Conservation (phyloP, 129 eudicot species). For the Flaveria linearis region DNA sequence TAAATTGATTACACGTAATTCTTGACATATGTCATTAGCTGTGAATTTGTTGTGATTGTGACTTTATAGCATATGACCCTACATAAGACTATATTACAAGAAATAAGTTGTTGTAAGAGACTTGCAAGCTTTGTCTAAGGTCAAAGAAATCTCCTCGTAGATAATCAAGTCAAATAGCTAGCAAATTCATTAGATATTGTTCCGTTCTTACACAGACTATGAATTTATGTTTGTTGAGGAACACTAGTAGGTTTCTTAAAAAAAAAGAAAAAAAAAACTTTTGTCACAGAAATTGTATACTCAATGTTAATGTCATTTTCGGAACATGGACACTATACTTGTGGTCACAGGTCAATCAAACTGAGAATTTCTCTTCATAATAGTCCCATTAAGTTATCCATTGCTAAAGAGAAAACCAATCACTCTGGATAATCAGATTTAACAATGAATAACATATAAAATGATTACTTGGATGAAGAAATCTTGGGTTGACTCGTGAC, state of each 20-base stretch:
- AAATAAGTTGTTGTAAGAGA: neutral
- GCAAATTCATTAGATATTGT: neutral
- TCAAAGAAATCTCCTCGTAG: neutral
- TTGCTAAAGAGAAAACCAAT: neutral
- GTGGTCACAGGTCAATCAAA: constrained; percentile 1
- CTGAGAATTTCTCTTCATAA: neutral
- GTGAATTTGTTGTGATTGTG: constrained; percentile 6
- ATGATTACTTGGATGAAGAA: neutral
- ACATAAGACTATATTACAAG: constrained; percentile 11
- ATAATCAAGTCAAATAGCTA: neutral
- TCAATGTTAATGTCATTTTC: neutral
- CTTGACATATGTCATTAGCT: constrained; percentile 3
- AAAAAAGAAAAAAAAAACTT: neutral
- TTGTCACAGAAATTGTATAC: neutral
- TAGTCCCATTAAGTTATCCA: neutral
- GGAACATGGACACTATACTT: neutral
- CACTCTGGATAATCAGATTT: neutral
- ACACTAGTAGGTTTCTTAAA: neutral
- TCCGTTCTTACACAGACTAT: neutral
- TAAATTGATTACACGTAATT: neutral
- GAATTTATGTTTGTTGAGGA: constrained; percentile 1
- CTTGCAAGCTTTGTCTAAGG: constrained; percentile 5
- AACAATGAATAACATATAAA: constrained; percentile 1
- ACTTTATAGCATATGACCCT: neutral
- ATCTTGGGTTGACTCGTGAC: neutral